phyloP scores from a whole-genome alignment of 306 rosid species.

The Acmispon strigosus region DNA sequence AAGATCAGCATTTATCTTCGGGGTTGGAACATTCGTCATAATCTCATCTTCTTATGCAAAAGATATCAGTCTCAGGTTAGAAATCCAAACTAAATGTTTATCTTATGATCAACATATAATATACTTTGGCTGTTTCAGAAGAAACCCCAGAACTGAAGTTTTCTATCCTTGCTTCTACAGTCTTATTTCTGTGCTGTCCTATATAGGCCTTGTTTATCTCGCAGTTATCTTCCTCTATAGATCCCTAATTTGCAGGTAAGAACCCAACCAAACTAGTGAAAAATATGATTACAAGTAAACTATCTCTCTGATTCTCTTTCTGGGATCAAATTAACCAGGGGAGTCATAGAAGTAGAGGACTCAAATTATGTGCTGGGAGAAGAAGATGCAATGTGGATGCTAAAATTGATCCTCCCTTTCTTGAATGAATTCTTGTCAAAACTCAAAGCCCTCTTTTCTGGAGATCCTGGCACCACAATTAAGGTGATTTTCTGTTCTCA shows the following conservation, averaged over 20 bases:
- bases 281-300: not conserved
- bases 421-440: slow-evolving; percentile 62
- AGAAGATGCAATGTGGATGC: slow-evolving; percentile 77
- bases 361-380: slow-evolving; percentile 58
- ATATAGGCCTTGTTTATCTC: slow-evolving; percentile 69
- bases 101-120: not conserved
- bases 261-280: not conserved
- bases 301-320: slow-evolving; percentile 20
- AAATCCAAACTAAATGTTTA: not conserved
- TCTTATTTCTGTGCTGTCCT: slow-evolving; percentile 69
- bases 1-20: slow-evolving; percentile 75
- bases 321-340: slow-evolving; percentile 33
- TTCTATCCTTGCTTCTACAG: slow-evolving; percentile 34
- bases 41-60: slow-evolving; percentile 62
- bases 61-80: slow-evolving; percentile 69
- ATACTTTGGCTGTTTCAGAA: not conserved
- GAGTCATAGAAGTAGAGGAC: slow-evolving; percentile 39
- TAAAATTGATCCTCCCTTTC: slow-evolving; percentile 64
- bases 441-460: slow-evolving; percentile 77
- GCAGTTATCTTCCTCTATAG: slow-evolving; percentile 72
- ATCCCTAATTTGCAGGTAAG: slow-evolving; percentile 68
- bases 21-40: slow-evolving; percentile 62
- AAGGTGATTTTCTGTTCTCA: slow-evolving; percentile 39
- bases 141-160: slow-evolving; percentile 14
- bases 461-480: slow-evolving; percentile 84